phyloP scores from a whole-genome alignment of 1,284 basidiomycete species.

The Cystobasidium slooffiae region DNA sequence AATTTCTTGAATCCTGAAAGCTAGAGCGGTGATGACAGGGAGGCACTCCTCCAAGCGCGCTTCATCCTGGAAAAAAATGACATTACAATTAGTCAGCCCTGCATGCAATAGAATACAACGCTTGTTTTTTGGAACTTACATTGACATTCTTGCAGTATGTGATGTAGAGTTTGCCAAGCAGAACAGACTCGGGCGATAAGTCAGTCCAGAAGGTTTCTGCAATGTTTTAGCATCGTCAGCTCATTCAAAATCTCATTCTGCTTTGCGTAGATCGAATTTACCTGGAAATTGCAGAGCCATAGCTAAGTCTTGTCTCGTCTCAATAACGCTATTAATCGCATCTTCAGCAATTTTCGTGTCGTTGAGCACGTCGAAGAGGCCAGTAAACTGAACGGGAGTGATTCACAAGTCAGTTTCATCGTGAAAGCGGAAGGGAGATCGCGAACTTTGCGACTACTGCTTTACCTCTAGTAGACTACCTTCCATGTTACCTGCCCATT shows the following conservation, averaged over 20 bases:
- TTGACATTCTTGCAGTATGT: constrained; percentile 73
- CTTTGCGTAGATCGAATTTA: constrained; percentile 56
- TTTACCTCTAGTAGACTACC: constrained; percentile 28
- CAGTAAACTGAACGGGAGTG: constrained; percentile 61
- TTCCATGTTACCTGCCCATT: constrained; percentile 63
- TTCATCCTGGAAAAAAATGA: constrained; percentile 60
- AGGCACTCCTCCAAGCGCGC: constrained; percentile 73
- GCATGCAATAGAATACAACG: not conserved
- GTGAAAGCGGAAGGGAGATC: not conserved
- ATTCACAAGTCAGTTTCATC: not conserved
- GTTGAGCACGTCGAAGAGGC: constrained; percentile 66
- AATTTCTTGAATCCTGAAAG: constrained; percentile 78
- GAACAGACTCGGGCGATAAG: constrained; percentile 78
- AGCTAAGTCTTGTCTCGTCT: constrained; percentile 65
- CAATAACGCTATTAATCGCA: constrained; percentile 69
- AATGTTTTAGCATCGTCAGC: constrained; percentile 3
- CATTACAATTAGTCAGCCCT: constrained; percentile 21
- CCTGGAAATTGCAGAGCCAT: constrained; percentile 74
- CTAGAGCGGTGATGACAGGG: constrained; percentile 87
- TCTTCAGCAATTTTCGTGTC: constrained; percentile 68
- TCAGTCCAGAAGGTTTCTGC: constrained; percentile 75
- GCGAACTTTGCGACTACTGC: not conserved
- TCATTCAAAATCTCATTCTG: not conserved
- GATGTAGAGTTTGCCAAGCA: constrained; percentile 82
- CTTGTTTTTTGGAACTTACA: constrained; percentile 49